Base-by-base conservation (phyloP, 176 grass and related monocot species). In the Carex parvula region DNA sequence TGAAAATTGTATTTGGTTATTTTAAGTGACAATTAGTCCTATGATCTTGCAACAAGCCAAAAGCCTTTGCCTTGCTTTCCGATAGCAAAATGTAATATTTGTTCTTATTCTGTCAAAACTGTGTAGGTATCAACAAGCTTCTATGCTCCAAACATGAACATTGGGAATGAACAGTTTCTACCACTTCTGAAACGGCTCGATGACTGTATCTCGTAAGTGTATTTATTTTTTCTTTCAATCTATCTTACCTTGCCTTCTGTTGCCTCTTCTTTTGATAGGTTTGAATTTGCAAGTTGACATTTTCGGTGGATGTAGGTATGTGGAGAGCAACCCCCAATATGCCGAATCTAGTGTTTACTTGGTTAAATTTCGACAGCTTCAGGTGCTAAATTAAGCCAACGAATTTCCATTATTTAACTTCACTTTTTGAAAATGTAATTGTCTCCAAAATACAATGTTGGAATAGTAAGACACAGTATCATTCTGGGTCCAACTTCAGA, bases 321-420 rank as follows among this genome's bases (percentile, higher is more conserved):
- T 96, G 69, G 91, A 99, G 84, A 95, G 83, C 83, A 99, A 99
- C 86, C 89, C 91, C 86, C 97, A 95, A 67, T 99, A 99, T 91
- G 93, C 90, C 26, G 97, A 99, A 88, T 99, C 97, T 84, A 84
- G 89, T 87, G 97, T 99, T 88, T 99, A 99, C 79, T 96, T 99
- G 79, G 97, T 99, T 63, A 94, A 99, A 80, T 94, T 99, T 83
- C 89, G 91, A 55, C 95, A 98, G 85, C 91, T 98, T 79, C 95
- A 98, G 87, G 95, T 95, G 85, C 84, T 61, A 20, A 21, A 20
- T 44, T 71, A 70, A 71, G 7, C 5, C 64, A 67, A 33, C 56
- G 52, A 78, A 18, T 46, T 57, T 78, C 14, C 46, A 78, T 78
- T 78, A 21, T 78, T 57, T 57, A 57, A 32, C 50, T 56, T 78